These are phyloP conservation scores for Pseudonitzschia pungens DNA, from an alignment of 108 stramenopile genomes.

Conservation along the genomic window DNA sequence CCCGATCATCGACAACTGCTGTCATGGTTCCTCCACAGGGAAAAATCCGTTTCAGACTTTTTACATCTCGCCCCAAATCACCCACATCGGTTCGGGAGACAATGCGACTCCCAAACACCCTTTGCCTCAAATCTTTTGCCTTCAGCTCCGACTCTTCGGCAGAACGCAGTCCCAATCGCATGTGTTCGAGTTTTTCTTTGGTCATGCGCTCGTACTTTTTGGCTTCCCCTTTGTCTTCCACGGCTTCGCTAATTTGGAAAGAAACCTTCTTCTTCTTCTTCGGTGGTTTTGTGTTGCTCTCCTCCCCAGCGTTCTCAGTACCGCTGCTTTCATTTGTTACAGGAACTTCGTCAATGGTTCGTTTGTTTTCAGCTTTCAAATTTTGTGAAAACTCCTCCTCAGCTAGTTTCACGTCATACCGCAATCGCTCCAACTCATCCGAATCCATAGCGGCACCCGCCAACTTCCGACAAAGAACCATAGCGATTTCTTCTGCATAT, in stretches of 20 bases:
- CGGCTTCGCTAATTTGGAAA: slow-evolving; percentile 26
- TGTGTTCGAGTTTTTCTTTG: slow-evolving; percentile 44
- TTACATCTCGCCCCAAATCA: slow-evolving; percentile 82
- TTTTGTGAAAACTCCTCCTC: slow-evolving; percentile 19
- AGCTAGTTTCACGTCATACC: slow-evolving; percentile 37
- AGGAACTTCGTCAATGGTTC: slow-evolving; percentile 15
- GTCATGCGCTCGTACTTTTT: slow-evolving; percentile 21
- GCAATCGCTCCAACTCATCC: slow-evolving; percentile 39
- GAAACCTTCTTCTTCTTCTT: slow-evolving; percentile 47
- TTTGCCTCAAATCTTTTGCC: slow-evolving; percentile 60
- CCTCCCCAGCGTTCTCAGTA: background rate
- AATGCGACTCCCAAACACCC: slow-evolving; percentile 83
- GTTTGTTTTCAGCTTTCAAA: slow-evolving; percentile 15
- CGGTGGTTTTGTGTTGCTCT: background rate
- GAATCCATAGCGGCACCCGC: slow-evolving; percentile 50
- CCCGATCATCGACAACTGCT: slow-evolving; percentile 84
- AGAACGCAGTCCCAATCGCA: slow-evolving; percentile 46
- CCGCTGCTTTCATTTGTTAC: background rate
- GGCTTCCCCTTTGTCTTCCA: slow-evolving; percentile 8
- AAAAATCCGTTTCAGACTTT: slow-evolving; percentile 80
- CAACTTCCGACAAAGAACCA: slow-evolving; percentile 72
- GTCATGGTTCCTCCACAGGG: slow-evolving; percentile 87
- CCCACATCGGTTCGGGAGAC: slow-evolving; percentile 84
- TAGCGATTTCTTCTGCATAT: slow-evolving; percentile 86
- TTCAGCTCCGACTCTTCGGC: slow-evolving; percentile 66